Evolutionary conservation across 208 protist species (phyloP).

Genomic region (Herpetomonas samuelpessoai): DNA sequence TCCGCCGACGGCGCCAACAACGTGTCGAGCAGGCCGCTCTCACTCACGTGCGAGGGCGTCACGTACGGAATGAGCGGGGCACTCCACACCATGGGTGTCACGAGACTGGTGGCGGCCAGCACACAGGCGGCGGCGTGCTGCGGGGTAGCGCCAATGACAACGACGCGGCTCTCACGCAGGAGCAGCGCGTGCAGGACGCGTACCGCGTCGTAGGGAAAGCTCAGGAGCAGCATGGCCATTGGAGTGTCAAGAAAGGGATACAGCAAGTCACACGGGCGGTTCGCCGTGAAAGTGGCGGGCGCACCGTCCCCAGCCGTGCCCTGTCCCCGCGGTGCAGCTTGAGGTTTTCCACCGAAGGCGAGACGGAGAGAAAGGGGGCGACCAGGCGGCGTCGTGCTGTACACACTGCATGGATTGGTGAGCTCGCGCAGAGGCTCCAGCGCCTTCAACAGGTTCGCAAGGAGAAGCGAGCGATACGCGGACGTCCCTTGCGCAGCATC

Average conservation of each 20-base stretch:
- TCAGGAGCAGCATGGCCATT: conserved; percentile 45
- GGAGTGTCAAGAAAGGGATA: conserved; percentile 49
- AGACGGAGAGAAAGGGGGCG: conserved; percentile 22
- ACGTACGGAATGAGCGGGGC: conserved; percentile 63
- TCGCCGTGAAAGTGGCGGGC: conserved; percentile 18
- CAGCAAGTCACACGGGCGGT: conserved; percentile 37
- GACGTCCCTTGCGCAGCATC: conserved; percentile 11
- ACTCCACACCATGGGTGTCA: conserved; percentile 57
- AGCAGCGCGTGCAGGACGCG: conserved; percentile 70
- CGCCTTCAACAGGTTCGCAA: conserved; percentile 17
- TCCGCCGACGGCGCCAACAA: conserved; percentile 16
- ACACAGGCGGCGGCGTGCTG: conserved; percentile 81
- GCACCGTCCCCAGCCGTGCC: conserved; percentile 13
- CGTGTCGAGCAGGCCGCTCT: conserved; percentile 19
- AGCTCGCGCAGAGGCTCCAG: conserved; percentile 29
- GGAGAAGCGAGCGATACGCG: not conserved
- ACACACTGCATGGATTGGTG: conserved; percentile 10
- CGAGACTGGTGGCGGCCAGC: conserved; percentile 48
- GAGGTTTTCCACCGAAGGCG: conserved; percentile 4
- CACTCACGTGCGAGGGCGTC: conserved; percentile 20
- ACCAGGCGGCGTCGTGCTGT: conserved; percentile 22
- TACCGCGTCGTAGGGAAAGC: conserved; percentile 65
- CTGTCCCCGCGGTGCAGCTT: conserved; percentile 2
- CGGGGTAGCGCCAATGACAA: conserved; percentile 65
- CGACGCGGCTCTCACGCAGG: conserved; percentile 48